These are phyloP conservation scores for Plasmodium yoelii DNA, from an alignment of 169 alveolate genomes.

Conservation along the genomic window DNA sequence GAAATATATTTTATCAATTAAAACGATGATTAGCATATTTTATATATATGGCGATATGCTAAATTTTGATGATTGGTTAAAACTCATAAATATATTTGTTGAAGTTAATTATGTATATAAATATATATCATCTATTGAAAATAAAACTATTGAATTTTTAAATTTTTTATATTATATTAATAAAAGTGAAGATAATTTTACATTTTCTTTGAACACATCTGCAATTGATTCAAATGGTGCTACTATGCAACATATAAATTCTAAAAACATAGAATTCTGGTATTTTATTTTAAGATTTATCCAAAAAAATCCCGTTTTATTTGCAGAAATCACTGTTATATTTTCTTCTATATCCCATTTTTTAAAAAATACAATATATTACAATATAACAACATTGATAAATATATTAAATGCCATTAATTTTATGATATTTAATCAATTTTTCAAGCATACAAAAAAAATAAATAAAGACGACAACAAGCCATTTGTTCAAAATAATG, in stretches of 20 bases:
- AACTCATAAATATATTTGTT: constrained; percentile 49
- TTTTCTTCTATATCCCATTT: constrained; percentile 61
- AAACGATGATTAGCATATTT: constrained; percentile 63
- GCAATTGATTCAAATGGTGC: constrained; percentile 20
- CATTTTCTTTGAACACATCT: constrained; percentile 16
- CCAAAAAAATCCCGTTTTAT: constrained; percentile 71
- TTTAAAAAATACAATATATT: constrained; percentile 64
- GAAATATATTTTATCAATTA: constrained; percentile 64
- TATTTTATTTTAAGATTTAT: constrained; percentile 64
- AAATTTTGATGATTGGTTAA: constrained; percentile 66
- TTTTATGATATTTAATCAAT: constrained; percentile 74
- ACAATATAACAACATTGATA: constrained; percentile 37
- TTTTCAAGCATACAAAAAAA: constrained; percentile 44
- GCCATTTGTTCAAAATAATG: no score
- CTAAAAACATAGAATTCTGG: constrained; percentile 64
- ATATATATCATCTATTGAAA: constrained; percentile 67
- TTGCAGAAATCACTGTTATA: constrained; percentile 72
- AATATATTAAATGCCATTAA: constrained; percentile 66
- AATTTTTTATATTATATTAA: constrained; percentile 53
- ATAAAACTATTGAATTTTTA: constrained; percentile 61
- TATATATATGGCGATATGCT: constrained; percentile 68
- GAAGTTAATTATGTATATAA: constrained; percentile 70
- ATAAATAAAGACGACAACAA: not conserved
- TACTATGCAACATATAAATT: constrained; percentile 44
- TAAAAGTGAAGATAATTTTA: constrained; percentile 58